A percentile compares a stretch with the other conserved stretches of the same genome.
Evolutionary conservation across 331 rosid genomes (phyloP).

Genomic region (Malus hybrid): DNA sequence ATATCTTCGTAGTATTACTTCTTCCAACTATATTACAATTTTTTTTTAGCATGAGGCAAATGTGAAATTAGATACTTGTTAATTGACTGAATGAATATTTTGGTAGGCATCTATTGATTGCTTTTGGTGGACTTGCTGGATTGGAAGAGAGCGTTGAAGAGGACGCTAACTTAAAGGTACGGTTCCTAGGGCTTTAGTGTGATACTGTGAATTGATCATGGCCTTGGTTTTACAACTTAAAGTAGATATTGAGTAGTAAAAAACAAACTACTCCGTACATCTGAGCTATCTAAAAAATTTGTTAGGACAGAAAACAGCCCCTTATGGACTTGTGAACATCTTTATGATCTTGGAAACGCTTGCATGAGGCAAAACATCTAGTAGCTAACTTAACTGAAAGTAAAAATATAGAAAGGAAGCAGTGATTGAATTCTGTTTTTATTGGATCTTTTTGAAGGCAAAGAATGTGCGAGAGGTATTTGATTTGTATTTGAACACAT

Average conservation of each 20-base stretch:
- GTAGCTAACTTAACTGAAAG: background rate
- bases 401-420: background rate
- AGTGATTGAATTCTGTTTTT: background rate
- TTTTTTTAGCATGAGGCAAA: background rate
- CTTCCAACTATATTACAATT: background rate
- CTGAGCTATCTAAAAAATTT: background rate
- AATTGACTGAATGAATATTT: slow-evolving; percentile 17
- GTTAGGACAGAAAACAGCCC: background rate
- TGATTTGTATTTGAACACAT: slow-evolving; percentile 64
- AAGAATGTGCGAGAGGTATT: slow-evolving; percentile 47
- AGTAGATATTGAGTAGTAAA: background rate
- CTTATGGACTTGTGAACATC: background rate
- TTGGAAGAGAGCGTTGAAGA: slow-evolving; percentile 95
- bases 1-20: background rate
- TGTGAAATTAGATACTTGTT: background rate
- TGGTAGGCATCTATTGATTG: slow-evolving; percentile 78
- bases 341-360: background rate
- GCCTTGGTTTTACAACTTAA: background rate
- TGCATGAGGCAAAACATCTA: background rate
- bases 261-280: background rate
- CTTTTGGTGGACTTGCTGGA: slow-evolving; percentile 99
- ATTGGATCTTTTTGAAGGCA: slow-evolving; percentile 35
- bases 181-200: background rate
- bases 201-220: background rate
- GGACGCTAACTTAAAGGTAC: slow-evolving; percentile 68